Base-by-base conservation (phyloP, 108 stramenopile species). In the Hondaea fermentalgiana region DNA sequence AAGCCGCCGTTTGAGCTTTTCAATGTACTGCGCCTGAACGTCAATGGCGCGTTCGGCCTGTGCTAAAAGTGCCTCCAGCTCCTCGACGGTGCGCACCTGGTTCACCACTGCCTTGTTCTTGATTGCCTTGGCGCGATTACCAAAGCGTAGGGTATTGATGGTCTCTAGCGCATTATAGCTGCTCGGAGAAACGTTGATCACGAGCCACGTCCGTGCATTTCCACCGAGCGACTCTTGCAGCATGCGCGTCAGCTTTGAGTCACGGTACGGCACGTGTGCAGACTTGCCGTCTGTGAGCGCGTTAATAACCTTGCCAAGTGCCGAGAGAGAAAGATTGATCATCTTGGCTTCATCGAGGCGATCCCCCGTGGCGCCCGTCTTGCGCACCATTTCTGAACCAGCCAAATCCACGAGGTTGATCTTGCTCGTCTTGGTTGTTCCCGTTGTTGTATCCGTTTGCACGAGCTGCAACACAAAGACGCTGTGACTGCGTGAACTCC, bases 381-480 rank as follows among this genome's bases (percentile, higher is more conserved):
- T 99, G 60, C 97, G 92, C n/a, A 98, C 95, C 89, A 98, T 97
- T 92, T 99, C 99, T 19, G 96, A 96, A 57, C 99, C 99, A n/a
- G 99, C 99, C 72, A 99, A 93, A 93, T 99, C 99, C 23, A 99
- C 97, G 53, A 99, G 93, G 91, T 97, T 96, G 58, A 99, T 90
- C 53, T 93, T 96, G 57, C 96, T 96, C 19, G 44, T 59, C 43
- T 89, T 89, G 19, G 47, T n/a, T 16, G 49, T 88, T 19, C 93
- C 92, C 6, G 92, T 69, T 25, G 88, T 45, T 16, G n/a, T 60
- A 91, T 93, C 88, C 5, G 28, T 55, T 19, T 91, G 45, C 25
- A 88, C 89, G 35, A 95, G 58, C 28, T 89, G 42, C 12, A 99
- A 95, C 58, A 92, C 95, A 42, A 99, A 92, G 60, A 99, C 95